Evolutionary conservation across 2,329 filamentous ascomycete genomes (phyloP).

Genomic region (Colletotrichum gloeosporioides): DNA sequence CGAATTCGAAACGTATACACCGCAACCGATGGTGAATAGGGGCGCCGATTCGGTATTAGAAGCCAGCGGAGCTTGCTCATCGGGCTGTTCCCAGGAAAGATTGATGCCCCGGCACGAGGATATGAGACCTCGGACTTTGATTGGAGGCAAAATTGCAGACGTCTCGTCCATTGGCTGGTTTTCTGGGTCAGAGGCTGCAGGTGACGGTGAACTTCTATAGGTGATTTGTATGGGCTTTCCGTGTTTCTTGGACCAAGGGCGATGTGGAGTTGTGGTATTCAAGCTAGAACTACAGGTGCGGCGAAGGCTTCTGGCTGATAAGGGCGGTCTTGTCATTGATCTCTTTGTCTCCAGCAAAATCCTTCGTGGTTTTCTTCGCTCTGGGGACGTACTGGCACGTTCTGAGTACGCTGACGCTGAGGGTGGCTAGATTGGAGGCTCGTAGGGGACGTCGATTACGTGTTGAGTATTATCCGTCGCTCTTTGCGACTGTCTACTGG

Average conservation of each 20-base stretch:
- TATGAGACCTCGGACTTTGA: too few species aligned
- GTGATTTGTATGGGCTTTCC: accelerated
- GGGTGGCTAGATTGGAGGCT: accelerated
- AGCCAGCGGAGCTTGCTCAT: too few species aligned
- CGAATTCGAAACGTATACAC: too few species aligned
- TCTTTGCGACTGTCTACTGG: accelerated
- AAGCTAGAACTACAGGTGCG: accelerated
- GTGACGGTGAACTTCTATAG: neutral
- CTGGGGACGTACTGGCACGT: neutral
- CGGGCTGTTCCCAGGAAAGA: too few species aligned
- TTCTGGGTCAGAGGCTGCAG: too few species aligned
- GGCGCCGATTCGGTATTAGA: too few species aligned
- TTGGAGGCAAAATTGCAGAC: too few species aligned
- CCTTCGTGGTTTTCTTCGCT: accelerated
- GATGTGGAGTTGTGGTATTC: neutral
- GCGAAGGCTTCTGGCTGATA: neutral
- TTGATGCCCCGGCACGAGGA: too few species aligned
- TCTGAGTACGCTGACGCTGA: neutral
- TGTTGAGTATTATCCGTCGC: neutral
- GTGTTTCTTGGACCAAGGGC: accelerated
- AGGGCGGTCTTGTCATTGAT: accelerated
- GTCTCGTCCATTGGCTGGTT: too few species aligned
- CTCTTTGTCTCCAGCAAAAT: neutral
- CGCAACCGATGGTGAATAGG: too few species aligned
- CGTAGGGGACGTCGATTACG: neutral